phyloP scores from a whole-genome alignment of 768 basidiomycete species.

The Trametes coccinea region DNA sequence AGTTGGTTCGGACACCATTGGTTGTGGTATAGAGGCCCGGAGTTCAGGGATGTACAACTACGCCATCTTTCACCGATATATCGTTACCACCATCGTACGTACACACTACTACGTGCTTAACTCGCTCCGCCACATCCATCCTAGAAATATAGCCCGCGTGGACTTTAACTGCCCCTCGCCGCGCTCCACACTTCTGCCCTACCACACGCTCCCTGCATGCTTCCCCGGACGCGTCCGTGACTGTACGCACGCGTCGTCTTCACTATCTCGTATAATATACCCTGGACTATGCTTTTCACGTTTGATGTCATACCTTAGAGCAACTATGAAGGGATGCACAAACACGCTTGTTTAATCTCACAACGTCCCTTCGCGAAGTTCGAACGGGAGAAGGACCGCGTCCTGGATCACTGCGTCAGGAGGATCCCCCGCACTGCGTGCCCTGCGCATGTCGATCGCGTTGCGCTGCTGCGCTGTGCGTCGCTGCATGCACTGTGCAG shows the following conservation, averaged over 20 bases:
- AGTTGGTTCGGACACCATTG: constrained; percentile 8
- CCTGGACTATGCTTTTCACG: constrained; percentile 1
- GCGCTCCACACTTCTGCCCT: not conserved
- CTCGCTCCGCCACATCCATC: not conserved
- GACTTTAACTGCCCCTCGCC: constrained; percentile 4
- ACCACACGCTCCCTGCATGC: not conserved
- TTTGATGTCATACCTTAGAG: constrained; percentile 9
- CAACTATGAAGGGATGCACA: not conserved
- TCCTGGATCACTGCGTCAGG: not conserved
- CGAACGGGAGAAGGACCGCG: not conserved
- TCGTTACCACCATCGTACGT: constrained; percentile 3
- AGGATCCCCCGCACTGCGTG: constrained; percentile 3
- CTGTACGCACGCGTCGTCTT: not conserved
- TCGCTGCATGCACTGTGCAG: not conserved
- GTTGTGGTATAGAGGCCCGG: constrained; percentile 21
- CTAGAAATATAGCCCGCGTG: constrained; percentile 8
- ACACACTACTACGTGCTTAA: constrained; percentile 13
- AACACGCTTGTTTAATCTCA: not conserved
- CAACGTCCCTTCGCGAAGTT: not conserved
- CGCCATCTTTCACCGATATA: constrained; percentile 13
- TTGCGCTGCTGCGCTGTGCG: not conserved
- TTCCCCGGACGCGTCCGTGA: not conserved
- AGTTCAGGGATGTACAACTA: constrained; percentile 18
- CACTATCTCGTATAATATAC: not conserved
- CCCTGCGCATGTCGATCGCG: constrained; percentile 12